Conservation (phyloP, 2,329 filamentous ascomycete species). For the Diplodia mutila region DNA sequence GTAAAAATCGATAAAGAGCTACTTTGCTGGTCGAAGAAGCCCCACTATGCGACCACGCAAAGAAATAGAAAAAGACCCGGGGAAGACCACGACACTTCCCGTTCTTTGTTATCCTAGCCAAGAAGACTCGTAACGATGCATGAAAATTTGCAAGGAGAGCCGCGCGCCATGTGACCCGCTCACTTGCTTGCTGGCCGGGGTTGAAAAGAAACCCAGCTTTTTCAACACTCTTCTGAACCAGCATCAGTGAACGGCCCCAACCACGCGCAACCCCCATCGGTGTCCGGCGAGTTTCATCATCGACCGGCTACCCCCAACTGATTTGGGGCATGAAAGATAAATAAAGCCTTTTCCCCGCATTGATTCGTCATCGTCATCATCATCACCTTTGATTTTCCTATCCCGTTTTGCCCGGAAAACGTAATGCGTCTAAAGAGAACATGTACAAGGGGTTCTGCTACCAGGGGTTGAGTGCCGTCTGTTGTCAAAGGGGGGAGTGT, state of each 20-base stretch:
- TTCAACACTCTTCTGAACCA: not conserved
- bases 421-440: conserved; percentile 21
- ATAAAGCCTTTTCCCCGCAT: conserved; percentile 8
- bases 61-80: not conserved
- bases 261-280: not conserved
- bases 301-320: conserved; percentile 1
- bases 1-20: conserved; percentile 10
- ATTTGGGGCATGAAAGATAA: not conserved
- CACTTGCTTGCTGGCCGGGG: not conserved
- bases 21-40: not conserved
- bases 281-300: conserved; percentile 18
- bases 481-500: not conserved
- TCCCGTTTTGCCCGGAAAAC: conserved; percentile 8
- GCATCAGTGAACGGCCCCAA: not conserved
- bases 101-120: conserved; percentile 2
- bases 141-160: not conserved
- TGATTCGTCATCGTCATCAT: conserved; percentile 20
- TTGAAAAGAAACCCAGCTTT: not conserved
- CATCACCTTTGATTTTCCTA: conserved; percentile 16
- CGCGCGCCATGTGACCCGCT: not conserved
- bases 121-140: conserved; percentile 25
- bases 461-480: not conserved
- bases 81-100: not conserved
- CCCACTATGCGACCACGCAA: not conserved
- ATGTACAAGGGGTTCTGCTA: conserved; percentile 10